Base-by-base conservation (phyloP, 2,329 filamentous ascomycete genomes). In the Alternaria conjuncta region DNA sequence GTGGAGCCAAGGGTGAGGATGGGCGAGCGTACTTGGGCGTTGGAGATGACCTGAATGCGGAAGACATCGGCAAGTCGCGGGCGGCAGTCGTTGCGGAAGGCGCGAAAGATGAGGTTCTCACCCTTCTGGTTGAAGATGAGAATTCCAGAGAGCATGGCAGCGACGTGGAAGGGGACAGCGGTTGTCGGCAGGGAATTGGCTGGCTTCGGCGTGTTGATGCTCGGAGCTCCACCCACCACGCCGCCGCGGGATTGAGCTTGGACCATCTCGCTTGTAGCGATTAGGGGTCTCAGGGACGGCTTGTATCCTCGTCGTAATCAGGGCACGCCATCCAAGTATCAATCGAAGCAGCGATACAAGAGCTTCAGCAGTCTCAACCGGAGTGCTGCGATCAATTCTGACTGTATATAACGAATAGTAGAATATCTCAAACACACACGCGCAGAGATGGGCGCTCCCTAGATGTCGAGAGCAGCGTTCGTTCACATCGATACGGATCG, bases 91-190 rank as follows among this genome's bases (percentile, higher is more conserved):
- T 97, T 97, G 78, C 96, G 94, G 84, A 99, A 99, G 75, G 96
- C 94, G 78, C 96, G 93, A 85, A 99, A 97, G 82, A 99, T 99
- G 78, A 99, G 92, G 83, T 99, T 97, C 85, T 99, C 96, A 84
- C 96, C 96, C 84, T 99, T 99, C 82, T 99, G 96, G 74, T 99
- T 99, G 87, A 99, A 99, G 73, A 99, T 90, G 72, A 99, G 89
- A 77, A 99, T 95, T 64, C 96, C 96, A 73, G 95, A 98, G 73
- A 99, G 86, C 96, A 99, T 99, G 65, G 61, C 57, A 64, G 59
- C 41, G 57, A 58, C 45, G 56, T 55, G 21, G 13, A 26, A 51
- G 26, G 23, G 46, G 45, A 45, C 49, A 63, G 25, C 46, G 28
- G 50, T 21, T 32, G 60, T 54, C 44, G 43, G 44, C 56, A 59